Base-by-base conservation (phyloP, 345 rosid species). In the Adansonia digitata region DNA sequence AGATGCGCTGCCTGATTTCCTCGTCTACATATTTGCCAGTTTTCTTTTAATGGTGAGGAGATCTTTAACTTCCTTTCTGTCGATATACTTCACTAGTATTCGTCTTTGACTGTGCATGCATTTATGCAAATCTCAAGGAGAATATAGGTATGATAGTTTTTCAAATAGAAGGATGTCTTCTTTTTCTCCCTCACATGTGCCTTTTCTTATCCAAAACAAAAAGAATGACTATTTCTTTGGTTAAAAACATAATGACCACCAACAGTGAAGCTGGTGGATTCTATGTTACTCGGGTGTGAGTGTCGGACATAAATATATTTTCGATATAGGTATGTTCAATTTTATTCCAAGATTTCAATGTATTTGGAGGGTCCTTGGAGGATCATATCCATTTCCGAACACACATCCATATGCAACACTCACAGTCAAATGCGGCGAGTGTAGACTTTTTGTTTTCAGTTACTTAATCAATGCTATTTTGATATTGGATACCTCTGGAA, bases 1-100 rank as follows among this genome's bases (percentile, higher is more conserved):
- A 78, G 98, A 95, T 79, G 98, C 99, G 24, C 83, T 93, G 85
- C 98, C 99, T 2, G 98, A 95, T 78, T 95, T 95, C 85, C 99
- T 95, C 24, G 90, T 95, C 70, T 95, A 95, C 79, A 93, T 95
- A 74, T 95, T 87, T 74, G 94, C 98, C 74, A 93, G 99, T 87
- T 95, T 95, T 81, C 93, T 95, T 80, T 75, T 91, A 81, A 91
- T 97, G 86, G 99, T 93, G 80, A 86, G 90, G 48, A 63, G 26
- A 49, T 64, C 65, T 79, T 56, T 15, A 77, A 13, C 55, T 65
- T 63, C 69, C 69, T 63, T 65, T 40, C 4, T 65, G 14, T n/a
- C 40, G 26, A 14, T 67, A 5, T 45, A 26, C 15, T 67, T 67
- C 15, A 15, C 6, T 29, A 14, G n/a, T 2, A 1, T 43, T 45